phyloP scores from a whole-genome alignment of 139 green algal genomes.

The Diplosphaera chodatii region DNA sequence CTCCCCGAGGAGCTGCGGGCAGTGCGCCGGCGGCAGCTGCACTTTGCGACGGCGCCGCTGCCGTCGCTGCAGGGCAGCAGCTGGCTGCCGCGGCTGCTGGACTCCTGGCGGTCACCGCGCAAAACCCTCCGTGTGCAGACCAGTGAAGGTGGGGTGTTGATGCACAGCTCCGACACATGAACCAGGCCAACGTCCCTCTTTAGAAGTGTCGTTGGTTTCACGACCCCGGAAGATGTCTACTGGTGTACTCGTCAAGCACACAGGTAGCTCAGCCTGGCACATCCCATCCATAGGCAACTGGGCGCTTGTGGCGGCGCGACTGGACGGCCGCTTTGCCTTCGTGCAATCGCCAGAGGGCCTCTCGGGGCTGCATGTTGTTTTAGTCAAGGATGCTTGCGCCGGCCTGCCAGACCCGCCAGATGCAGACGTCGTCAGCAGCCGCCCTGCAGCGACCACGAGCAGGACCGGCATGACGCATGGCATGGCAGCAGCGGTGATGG shows the following conservation, averaged over 20 bases:
- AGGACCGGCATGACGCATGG: no score
- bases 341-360: conserved; percentile 2
- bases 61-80: neutral
- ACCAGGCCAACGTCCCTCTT: no score
- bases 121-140: neutral
- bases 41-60: conserved; percentile 12
- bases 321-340: conserved; percentile 11
- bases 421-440: neutral
- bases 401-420: neutral
- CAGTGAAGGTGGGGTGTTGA: neutral
- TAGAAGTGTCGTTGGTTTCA: no score
- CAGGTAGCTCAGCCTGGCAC: no score
- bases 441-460: neutral
- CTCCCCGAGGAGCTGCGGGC: neutral
- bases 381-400: neutral
- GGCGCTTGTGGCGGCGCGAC: neutral
- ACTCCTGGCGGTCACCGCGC: neutral
- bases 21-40: neutral
- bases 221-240: no score
- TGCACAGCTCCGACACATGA: no score
- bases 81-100: conserved; percentile 9
- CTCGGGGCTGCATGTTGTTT: neutral
- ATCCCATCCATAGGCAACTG: no score
- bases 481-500: neutral
- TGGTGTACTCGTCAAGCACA: no score